phyloP scores from a whole-genome alignment of 768 basidiomycete species.

The Rhizopogon rudus region DNA sequence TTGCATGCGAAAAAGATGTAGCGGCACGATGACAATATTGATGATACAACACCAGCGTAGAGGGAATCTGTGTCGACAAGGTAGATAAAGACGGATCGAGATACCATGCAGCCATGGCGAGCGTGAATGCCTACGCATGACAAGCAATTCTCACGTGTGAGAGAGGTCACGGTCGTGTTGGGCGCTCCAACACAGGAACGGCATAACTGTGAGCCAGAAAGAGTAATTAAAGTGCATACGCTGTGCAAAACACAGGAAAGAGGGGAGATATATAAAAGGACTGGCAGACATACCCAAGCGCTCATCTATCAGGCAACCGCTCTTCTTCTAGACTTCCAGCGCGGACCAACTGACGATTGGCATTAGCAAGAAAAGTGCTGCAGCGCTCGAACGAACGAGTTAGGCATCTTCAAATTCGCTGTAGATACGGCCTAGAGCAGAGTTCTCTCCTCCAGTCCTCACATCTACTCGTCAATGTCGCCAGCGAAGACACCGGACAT shows the following conservation, averaged over 20 bases:
- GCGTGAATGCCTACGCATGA: too few relatives aligned
- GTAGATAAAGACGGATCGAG: too few relatives aligned
- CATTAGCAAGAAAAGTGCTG: neutral
- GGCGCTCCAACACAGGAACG: neutral
- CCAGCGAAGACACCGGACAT: neutral
- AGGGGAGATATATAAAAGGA: neutral
- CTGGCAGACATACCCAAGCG: neutral
- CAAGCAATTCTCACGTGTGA: too few relatives aligned
- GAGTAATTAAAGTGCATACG: neutral
- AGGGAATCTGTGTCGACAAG: too few relatives aligned
- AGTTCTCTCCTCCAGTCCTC: neutral
- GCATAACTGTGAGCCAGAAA: neutral
- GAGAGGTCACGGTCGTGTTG: too few relatives aligned
- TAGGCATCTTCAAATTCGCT: too few relatives aligned
- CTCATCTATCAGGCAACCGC: neutral
- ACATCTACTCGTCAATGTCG: neutral
- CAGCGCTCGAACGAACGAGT: neutral
- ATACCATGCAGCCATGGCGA: too few relatives aligned
- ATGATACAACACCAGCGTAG: too few relatives aligned
- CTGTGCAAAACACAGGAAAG: neutral
- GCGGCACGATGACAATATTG: too few relatives aligned
- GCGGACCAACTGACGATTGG: neutral
- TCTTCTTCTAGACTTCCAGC: neutral
- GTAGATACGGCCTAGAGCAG: too few relatives aligned
- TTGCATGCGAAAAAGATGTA: too few relatives aligned